Evolutionary conservation across 768 basidiomycete species (phyloP), one percentile per base, ranked within the genome.

Genomic region (Coprinopsis strossmayeri): DNA sequence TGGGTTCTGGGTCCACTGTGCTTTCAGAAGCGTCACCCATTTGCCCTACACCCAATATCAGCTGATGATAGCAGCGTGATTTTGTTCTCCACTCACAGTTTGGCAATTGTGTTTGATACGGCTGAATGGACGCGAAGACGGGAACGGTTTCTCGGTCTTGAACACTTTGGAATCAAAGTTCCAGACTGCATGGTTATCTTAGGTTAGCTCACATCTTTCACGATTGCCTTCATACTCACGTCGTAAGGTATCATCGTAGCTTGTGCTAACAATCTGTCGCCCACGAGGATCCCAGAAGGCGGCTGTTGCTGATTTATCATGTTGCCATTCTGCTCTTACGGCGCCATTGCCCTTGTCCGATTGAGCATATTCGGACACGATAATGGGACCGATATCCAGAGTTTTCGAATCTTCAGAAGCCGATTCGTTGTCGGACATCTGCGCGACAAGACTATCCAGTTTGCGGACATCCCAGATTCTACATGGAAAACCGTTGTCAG

Each of bases 201-300:
- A 46, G 34, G 24, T 45, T 23, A 35, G 26, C 18, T 42, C 21
- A 5, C 34, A n/a, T 27, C 5, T 15, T 26, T 32, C 45, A 37
- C 43, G 20, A 45, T 12, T 42, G 43, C 3, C 18, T 24, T 21
- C 30, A 26, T 13, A 72, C 83, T 56, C 58, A 91, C 90, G 56
- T 57, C 87, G 72, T 28, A 92, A 54, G 2, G 74, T 77, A 65
- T 92, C 82, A 54, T 92, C 90, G 55, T 92, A 92, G 60, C 83
- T 82, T 3, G 90, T 92, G 62, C 87, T 90, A 41, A 91, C 81
- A 51, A 92, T 81, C 45, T 78, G 72, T 23, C 85, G 76, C 2
- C 90, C 90, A 49, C 82, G 71, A 2, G 88, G 79, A 62, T 91
- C 88, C 90, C 90, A 92, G 56, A 84, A 91, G 0, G 86, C 90